phyloP scores from a whole-genome alignment of 495 filamentous ascomycete genomes.

The Aspergillus steynii region DNA sequence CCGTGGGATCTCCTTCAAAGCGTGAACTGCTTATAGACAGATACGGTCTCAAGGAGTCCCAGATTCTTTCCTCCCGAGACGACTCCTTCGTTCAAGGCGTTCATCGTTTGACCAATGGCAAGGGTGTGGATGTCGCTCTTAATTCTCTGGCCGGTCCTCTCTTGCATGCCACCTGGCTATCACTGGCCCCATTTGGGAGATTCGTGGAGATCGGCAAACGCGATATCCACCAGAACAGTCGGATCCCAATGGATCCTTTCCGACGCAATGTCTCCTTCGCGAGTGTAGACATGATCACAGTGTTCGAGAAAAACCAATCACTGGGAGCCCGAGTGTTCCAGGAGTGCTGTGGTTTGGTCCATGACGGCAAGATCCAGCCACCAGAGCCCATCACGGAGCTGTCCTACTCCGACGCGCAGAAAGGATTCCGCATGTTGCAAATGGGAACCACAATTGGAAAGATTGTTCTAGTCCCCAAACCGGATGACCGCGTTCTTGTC shows the following conservation, averaged over 20 bases:
- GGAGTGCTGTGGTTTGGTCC: slow-evolving; percentile 14
- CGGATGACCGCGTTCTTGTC: background rate
- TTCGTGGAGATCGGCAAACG: slow-evolving; percentile 56
- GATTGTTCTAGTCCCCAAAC: slow-evolving; percentile 32
- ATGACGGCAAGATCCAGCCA: slow-evolving; percentile 13
- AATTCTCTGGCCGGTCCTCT: slow-evolving; percentile 44
- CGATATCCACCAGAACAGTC: slow-evolving; percentile 26
- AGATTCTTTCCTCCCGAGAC: slow-evolving; percentile 54
- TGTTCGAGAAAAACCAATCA: slow-evolving; percentile 21
- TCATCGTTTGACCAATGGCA: slow-evolving; percentile 39
- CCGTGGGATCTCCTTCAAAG: slow-evolving; percentile 49
- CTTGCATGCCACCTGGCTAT: slow-evolving; percentile 39
- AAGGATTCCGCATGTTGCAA: slow-evolving; percentile 57
- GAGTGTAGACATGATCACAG: slow-evolving; percentile 20
- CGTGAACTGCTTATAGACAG: slow-evolving; percentile 46
- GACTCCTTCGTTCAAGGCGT: slow-evolving; percentile 39
- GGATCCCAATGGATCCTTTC: slow-evolving; percentile 22
- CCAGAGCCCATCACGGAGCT: background rate
- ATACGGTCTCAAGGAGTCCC: slow-evolving; percentile 50
- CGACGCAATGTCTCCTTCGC: slow-evolving; percentile 18
- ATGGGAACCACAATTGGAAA: slow-evolving; percentile 56
- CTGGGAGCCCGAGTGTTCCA: background rate
- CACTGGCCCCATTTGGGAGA: slow-evolving; percentile 44
- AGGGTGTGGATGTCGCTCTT: slow-evolving; percentile 55
- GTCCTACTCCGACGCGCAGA: slow-evolving; percentile 32